Conservation (phyloP, 345 rosid genomes). For the Linum trigynum region DNA sequence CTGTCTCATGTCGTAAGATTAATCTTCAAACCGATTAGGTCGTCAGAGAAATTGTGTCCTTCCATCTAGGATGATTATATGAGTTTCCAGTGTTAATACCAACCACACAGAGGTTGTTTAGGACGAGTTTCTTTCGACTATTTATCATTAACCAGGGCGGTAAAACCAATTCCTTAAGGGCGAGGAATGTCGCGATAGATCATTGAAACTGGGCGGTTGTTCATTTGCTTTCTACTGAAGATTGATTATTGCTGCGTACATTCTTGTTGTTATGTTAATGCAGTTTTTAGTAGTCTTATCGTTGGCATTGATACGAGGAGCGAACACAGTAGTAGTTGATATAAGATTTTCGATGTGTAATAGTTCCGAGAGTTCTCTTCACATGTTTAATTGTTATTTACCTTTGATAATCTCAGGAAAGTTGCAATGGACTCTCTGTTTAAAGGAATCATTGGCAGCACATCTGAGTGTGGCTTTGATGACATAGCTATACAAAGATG, state of each 20-base stretch:
- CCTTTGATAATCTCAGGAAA: not conserved
- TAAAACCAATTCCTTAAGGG: too few species aligned
- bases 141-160: not conserved
- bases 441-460: constrained; percentile 31
- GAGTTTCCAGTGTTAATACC: not conserved
- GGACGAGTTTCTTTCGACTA: too few species aligned
- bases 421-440: constrained; percentile 35
- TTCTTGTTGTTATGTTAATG: not conserved
- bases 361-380: not conserved
- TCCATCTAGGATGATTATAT: not conserved
- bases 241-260: not conserved
- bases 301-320: not conserved
- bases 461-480: constrained; percentile 39
- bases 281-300: not conserved
- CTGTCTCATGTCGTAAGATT: not conserved
- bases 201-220: too few species aligned
- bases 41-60: not conserved
- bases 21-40: not conserved
- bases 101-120: too few species aligned
- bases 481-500: constrained; percentile 50
- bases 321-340: not conserved
- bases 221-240: too few species aligned
- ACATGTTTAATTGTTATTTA: too few species aligned
- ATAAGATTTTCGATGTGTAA: not conserved
- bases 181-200: too few species aligned